phyloP scores from a whole-genome alignment of 129 eudicot species.

The Helianthus tuberosus region DNA sequence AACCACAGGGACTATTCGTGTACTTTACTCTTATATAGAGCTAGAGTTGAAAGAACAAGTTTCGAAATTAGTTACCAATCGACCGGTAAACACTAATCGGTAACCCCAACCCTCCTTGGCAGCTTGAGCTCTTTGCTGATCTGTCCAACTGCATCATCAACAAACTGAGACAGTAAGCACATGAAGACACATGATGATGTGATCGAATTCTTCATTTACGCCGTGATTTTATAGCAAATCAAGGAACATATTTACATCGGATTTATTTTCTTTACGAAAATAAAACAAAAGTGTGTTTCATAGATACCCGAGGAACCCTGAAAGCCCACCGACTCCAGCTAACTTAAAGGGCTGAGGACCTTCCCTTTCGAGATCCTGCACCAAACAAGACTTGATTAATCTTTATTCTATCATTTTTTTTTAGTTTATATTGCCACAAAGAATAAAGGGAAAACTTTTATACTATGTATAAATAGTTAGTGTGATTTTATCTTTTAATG shows the following conservation, averaged over 20 bases:
- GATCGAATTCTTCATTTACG: background rate
- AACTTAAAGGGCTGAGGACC: constrained; percentile 88
- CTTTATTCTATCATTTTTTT: background rate
- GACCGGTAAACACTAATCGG: constrained; percentile 78
- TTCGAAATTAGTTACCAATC: constrained; percentile 56
- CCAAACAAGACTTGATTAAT: constrained; percentile 21
- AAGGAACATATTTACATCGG: background rate
- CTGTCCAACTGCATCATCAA: constrained; percentile 77
- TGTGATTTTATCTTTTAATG: too few relatives aligned
- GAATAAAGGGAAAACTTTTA: too few relatives aligned
- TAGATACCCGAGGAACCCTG: constrained; percentile 89
- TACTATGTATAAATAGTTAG: too few relatives aligned
- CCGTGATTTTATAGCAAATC: background rate
- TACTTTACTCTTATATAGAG: background rate
- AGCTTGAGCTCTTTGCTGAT: constrained; percentile 91
- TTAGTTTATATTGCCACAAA: background rate
- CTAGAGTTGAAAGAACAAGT: background rate
- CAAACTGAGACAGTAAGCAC: constrained; percentile 16
- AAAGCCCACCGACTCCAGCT: constrained; percentile 93
- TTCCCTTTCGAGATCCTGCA: constrained; percentile 94
- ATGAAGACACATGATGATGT: background rate
- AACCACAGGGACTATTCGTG: too few relatives aligned
- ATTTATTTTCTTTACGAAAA: background rate
- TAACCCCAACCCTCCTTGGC: constrained; percentile 97
- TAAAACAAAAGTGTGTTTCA: background rate